Base-by-base conservation (phyloP, 306 rosid species). In the Luffa acutangula region DNA sequence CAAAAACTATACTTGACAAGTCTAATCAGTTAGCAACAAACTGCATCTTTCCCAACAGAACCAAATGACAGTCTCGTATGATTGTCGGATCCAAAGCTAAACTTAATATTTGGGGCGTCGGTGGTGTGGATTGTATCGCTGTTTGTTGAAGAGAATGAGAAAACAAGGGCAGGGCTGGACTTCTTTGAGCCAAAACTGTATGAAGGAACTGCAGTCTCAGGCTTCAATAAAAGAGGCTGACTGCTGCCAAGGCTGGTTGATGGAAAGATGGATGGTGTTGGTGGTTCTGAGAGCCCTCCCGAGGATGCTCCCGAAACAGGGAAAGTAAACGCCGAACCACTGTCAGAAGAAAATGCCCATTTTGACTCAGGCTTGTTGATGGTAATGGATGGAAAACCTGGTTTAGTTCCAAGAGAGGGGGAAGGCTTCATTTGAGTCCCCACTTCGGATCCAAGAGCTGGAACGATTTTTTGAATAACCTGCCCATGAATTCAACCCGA, bases 121-220 rank as follows among this genome's bases (percentile, higher is more conserved):
- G 70, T 75, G 70, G 70, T 75, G 70, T 56, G 59, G 70, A 80
- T 54, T 25, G 84, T 45, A 14, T 82, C 69, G 67, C 81, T 87
- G 84, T 89, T 88, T 72, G 93, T 86, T 43, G 97, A 95, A 80
- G 97, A 91, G 86, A 91, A 91, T 75, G 96, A 82, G 79, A 95
- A 92, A 0, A 85, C 90, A 15, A 91, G 69, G 4, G 80, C 45
- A 2, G 87, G 83, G 80, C 46, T 79, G 33, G 97, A 80, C 82
- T 81, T 87, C 69, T 86, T 85, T 15, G 81, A 79, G 41, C 91
- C 96, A 81, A 95, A 95, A 72, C 74, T 85, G 81, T 83, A 95
- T 7, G 87, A 77, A 80, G 85, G 92, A 80, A 79, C 80, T 31
- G 79, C 57, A 37, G 60, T n/a, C 56, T 52, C 86, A 52, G 89